phyloP scores from a whole-genome alignment of 495 filamentous ascomycete species.

The Alectoria sarmentosa region DNA sequence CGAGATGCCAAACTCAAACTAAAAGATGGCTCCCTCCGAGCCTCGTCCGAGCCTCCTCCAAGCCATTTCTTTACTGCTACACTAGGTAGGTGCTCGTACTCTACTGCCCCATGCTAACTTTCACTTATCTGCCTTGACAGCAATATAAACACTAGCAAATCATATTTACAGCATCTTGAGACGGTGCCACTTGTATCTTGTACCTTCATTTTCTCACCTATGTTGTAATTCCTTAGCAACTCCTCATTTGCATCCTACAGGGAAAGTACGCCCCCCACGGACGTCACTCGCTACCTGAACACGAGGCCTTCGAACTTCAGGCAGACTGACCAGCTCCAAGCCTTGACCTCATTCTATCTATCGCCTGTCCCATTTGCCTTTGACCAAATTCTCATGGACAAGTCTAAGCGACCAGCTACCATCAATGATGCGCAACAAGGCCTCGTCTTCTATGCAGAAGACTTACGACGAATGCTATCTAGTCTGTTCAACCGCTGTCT shows the following conservation, averaged over 20 bases:
- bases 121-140: neutral
- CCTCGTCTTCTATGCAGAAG: slow-evolving; percentile 80
- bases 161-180: neutral
- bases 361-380: neutral
- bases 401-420: neutral
- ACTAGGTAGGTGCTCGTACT: too few relatives aligned
- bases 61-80: neutral
- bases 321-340: slow-evolving; percentile 12
- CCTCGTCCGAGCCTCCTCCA: neutral
- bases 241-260: neutral
- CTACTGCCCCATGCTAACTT: neutral
- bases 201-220: neutral
- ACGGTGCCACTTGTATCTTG: neutral
- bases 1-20: too few relatives aligned
- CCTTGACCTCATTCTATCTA: neutral
- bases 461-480: slow-evolving; percentile 95
- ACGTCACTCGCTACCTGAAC: slow-evolving; percentile 15
- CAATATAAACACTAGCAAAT: neutral
- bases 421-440: slow-evolving; percentile 75
- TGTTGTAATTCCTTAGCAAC: neutral
- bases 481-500: slow-evolving; percentile 88
- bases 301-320: slow-evolving; percentile 4
- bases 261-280: neutral
- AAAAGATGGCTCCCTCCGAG: too few relatives aligned
- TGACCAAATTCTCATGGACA: slow-evolving; percentile 8